Conservation (phyloP, 2,329 filamentous ascomycete genomes). For the Aspergillus ibericus region DNA sequence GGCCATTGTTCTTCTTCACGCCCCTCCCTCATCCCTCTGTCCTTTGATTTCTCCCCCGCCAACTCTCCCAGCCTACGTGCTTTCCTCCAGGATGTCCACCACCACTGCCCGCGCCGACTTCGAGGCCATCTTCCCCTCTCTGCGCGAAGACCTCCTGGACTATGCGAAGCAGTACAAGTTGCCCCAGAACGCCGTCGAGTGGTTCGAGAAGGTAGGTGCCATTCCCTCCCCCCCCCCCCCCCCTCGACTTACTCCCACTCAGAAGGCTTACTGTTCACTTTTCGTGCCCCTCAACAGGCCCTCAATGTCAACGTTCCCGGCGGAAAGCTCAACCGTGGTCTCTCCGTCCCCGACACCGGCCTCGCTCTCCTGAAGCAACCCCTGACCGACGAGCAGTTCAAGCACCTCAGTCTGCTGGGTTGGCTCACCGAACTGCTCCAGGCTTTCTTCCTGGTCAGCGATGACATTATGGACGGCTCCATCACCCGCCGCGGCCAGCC, state of each 20-base stretch:
- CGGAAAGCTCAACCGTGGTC: conserved; percentile 98
- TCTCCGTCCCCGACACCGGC: conserved; percentile 92
- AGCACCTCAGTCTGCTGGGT: conserved; percentile 81
- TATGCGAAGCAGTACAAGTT: conserved; percentile 81
- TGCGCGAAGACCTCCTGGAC: conserved; percentile 77
- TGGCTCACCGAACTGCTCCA: conserved; percentile 99
- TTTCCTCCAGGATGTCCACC: conserved; percentile 59
- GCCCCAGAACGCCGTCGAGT: conserved; percentile 75
- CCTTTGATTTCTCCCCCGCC: conserved; percentile 1
- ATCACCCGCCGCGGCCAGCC: conserved; percentile 92
- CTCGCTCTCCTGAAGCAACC: conserved; percentile 72
- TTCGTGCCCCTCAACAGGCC: conserved; percentile 54
- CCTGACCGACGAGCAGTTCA: conserved; percentile 80
- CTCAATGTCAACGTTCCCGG: conserved; percentile 84
- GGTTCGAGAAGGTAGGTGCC: conserved; percentile 73
- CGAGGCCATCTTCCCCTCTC: conserved; percentile 82
- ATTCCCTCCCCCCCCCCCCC: not conserved
- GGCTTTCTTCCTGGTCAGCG: conserved; percentile 96
- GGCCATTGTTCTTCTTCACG: not conserved
- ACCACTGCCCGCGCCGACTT: conserved; percentile 74
- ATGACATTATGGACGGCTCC: conserved; percentile 97
- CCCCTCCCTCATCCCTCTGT: not conserved
- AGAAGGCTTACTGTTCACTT: not conserved
- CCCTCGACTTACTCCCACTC: not conserved
- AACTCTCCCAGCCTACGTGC: not conserved